Percentiles rank a stretch among this genome's conserved stretches.
These are phyloP conservation scores for Plantago ovata DNA, from an alignment of 257 asterid species.

Conservation along the genomic window DNA sequence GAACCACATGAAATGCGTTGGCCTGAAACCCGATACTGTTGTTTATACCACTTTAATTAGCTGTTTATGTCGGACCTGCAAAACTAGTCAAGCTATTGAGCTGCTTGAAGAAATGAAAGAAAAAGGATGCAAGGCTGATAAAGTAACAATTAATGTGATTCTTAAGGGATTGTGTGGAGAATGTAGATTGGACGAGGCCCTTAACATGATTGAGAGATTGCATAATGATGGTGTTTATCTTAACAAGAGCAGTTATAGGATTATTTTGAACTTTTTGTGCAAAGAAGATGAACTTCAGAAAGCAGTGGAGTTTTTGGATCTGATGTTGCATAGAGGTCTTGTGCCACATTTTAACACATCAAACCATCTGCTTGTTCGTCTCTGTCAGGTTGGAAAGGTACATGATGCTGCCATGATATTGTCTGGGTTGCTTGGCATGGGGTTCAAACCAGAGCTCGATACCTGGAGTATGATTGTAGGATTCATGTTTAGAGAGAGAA, in stretches of 20 bases:
- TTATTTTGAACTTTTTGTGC: slow-evolving; percentile 68
- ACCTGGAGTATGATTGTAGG: slow-evolving; percentile 73
- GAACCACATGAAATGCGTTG: slow-evolving; percentile 47
- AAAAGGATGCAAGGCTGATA: slow-evolving; percentile 54
- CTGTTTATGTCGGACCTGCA: slow-evolving; percentile 52
- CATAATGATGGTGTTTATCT: slow-evolving; percentile 66
- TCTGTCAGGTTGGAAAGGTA: slow-evolving; percentile 66
- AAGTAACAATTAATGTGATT: slow-evolving; percentile 68
- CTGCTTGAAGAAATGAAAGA: slow-evolving; percentile 77
- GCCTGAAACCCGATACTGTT: slow-evolving; percentile 62
- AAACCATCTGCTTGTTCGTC: slow-evolving; percentile 67
- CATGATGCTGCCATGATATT: slow-evolving; percentile 48
- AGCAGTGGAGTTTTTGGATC: slow-evolving; percentile 47
- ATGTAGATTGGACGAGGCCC: slow-evolving; percentile 58
- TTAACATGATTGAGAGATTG: slow-evolving; percentile 68
- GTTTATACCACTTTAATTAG: slow-evolving; percentile 66
- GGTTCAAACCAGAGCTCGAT: slow-evolving; percentile 63
- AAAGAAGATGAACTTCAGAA: slow-evolving; percentile 61
- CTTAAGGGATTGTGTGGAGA: slow-evolving; percentile 79
- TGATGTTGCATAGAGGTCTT: slow-evolving; percentile 77
- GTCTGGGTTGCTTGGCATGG: slow-evolving; percentile 52
- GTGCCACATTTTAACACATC: slow-evolving; percentile 85
- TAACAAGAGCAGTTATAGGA: slow-evolving; percentile 80
- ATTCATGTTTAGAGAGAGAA: slow-evolving; percentile 61
- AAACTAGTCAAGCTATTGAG: slow-evolving; percentile 65